These are phyloP conservation scores for Oryza brachyantha DNA, from an alignment of 176 grass and related monocot species.

Conservation along the genomic window DNA sequence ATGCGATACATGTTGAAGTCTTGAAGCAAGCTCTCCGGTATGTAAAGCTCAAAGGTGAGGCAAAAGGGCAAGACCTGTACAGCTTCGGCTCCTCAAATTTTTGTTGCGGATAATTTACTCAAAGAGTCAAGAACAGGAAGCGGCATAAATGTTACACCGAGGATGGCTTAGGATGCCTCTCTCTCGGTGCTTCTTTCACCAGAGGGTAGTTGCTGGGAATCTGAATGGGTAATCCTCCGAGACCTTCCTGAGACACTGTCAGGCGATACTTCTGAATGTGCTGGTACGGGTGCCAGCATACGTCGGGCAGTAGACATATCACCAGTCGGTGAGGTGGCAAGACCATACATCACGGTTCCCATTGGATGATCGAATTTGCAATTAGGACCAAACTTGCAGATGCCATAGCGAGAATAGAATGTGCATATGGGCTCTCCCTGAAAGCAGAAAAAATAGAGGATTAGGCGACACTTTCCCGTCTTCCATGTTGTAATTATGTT, in stretches of 20 bases:
- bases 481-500: background rate
- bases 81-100: constrained; percentile 40
- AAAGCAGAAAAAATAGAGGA: constrained; percentile 18
- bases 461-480: background rate
- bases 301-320: constrained; percentile 36
- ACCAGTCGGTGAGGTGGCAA: constrained; percentile 45
- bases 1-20: constrained; percentile 43
- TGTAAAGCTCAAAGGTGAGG: constrained; percentile 38
- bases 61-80: constrained; percentile 44
- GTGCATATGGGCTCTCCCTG: constrained; percentile 72
- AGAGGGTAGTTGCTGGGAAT: constrained; percentile 50
- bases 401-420: constrained; percentile 83
- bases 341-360: constrained; percentile 54
- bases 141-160: constrained; percentile 26
- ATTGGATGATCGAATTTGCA: constrained; percentile 93
- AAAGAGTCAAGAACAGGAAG: constrained; percentile 31
- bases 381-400: constrained; percentile 88
- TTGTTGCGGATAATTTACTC: constrained; percentile 42
- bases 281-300: constrained; percentile 42
- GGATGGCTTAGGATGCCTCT: constrained; percentile 58
- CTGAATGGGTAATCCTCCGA: constrained; percentile 37
- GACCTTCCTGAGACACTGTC: constrained; percentile 34
- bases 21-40: constrained; percentile 46
- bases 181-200: constrained; percentile 64
- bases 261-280: constrained; percentile 38